These are phyloP conservation scores for Guillardia theta DNA, from an alignment of 78 protist genomes.

Conservation along the genomic window DNA sequence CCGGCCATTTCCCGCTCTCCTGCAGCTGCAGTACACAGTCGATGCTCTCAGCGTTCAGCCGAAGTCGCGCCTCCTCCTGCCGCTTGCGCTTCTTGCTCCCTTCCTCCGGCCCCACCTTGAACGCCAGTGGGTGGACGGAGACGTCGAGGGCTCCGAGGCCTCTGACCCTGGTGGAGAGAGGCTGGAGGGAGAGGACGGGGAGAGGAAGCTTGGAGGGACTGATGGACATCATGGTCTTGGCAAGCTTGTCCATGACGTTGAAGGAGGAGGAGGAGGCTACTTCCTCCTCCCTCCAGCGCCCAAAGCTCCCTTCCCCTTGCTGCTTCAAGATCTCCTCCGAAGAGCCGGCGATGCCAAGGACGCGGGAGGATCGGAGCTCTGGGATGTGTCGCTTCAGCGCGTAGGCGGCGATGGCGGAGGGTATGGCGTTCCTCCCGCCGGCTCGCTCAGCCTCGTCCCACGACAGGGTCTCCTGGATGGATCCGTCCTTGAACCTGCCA, in stretches of 20 bases:
- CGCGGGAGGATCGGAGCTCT: neutral
- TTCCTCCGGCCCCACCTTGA: no score
- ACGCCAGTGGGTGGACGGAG: no score
- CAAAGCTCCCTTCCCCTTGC: neutral
- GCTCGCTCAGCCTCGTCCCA: neutral
- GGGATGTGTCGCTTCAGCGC: no score
- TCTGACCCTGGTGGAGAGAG: no score
- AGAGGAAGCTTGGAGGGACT: no score
- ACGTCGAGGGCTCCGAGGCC: no score
- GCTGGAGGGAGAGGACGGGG: no score
- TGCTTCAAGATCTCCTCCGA: neutral
- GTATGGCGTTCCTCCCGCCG: neutral
- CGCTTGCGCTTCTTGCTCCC: no score
- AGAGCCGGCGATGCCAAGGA: neutral
- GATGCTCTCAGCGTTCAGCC: no score
- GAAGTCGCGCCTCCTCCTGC: no score
- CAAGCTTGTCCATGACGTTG: neutral
- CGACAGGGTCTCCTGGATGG: neutral
- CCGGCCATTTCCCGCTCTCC: neutral
- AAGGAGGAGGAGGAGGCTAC: neutral
- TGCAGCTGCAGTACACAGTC: no score
- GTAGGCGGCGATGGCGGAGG: neutral
- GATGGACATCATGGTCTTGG: no score
- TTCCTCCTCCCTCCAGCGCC: neutral
- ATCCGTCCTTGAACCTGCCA: conserved; percentile 9